These are phyloP conservation scores for Fusarium cicatricum DNA, from an alignment of 2,329 filamentous ascomycete species.

Conservation along the genomic window DNA sequence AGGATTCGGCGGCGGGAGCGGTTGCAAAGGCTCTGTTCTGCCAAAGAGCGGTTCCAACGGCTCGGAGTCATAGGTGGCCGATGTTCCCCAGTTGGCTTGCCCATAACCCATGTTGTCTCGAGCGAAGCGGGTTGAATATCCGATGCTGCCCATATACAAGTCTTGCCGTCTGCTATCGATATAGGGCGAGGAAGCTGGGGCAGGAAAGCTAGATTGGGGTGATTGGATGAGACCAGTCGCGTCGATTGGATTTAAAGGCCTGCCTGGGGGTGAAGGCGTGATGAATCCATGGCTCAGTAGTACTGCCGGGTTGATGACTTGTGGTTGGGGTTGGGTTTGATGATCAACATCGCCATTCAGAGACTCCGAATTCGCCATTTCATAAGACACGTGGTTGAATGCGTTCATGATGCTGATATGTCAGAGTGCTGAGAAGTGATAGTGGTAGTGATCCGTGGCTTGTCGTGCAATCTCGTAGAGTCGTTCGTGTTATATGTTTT, in stretches of 20 bases:
- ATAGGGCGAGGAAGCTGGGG: slow-evolving; percentile 2
- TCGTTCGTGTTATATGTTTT: background rate
- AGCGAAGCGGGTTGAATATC: slow-evolving; percentile 26
- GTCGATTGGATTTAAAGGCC: background rate
- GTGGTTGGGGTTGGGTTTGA: background rate
- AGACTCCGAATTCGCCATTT: background rate
- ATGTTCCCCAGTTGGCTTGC: background rate
- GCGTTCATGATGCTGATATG: no score
- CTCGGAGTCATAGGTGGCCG: slow-evolving; percentile 7
- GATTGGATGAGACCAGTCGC: rapidly evolving
- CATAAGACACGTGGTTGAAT: background rate
- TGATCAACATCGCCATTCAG: background rate
- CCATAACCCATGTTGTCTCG: slow-evolving; percentile 17
- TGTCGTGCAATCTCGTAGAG: background rate
- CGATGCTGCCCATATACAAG: slow-evolving; percentile 32
- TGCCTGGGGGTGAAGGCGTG: background rate
- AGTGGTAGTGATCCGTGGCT: background rate
- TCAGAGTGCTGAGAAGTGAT: no score
- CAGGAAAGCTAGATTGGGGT: background rate
- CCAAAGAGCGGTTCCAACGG: slow-evolving; percentile 34
- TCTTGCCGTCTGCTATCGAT: background rate
- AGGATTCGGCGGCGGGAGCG: background rate
- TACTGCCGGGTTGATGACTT: slow-evolving; percentile 17
- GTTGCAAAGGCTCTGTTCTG: background rate
- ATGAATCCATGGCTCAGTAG: background rate